phyloP scores from a whole-genome alignment of 2,329 filamentous ascomycete genomes.

The Sphaceloma murrayae region DNA sequence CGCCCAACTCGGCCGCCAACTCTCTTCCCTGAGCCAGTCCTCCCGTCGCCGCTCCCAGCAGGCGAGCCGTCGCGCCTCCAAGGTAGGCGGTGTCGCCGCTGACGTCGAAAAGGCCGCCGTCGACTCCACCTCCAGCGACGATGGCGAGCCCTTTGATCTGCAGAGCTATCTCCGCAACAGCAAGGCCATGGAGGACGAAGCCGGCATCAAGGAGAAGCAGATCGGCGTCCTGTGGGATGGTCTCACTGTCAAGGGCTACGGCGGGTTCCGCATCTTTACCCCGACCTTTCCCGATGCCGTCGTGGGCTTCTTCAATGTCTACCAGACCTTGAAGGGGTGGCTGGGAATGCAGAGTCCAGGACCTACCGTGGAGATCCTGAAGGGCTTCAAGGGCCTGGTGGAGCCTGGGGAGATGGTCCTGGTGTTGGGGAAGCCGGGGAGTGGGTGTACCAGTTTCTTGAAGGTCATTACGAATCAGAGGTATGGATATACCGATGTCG shows the following conservation, averaged over 20 bases:
- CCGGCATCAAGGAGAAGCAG: constrained; percentile 71
- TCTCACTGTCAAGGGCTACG: constrained; percentile 65
- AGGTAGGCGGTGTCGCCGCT: constrained; percentile 29
- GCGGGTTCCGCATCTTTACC: constrained; percentile 62
- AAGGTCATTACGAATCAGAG: constrained; percentile 48
- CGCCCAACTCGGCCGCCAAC: constrained; percentile 48
- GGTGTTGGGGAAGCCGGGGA: constrained; percentile 66
- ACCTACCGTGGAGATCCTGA: constrained; percentile 53
- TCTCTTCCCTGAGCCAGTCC: constrained; percentile 33
- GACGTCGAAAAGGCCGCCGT: constrained; percentile 54
- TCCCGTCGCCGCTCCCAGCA: constrained; percentile 34
- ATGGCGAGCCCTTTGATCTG: constrained; percentile 58
- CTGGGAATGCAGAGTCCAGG: constrained; percentile 7
- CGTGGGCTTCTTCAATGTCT: constrained; percentile 64
- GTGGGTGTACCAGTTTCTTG: constrained; percentile 46
- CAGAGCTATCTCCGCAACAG: constrained; percentile 64
- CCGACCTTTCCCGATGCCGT: constrained; percentile 72
- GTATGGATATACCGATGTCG: constrained; percentile 49
- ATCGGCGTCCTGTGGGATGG: constrained; percentile 70
- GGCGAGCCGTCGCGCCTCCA: constrained; percentile 39
- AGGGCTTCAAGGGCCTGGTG: constrained; percentile 56
- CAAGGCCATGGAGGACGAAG: constrained; percentile 59
- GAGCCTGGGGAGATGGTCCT: constrained; percentile 83
- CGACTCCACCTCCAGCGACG: constrained; percentile 35
- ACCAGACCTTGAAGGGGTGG: constrained; percentile 49